Base-by-base conservation (phyloP, 305 asterid genomes). In the Petunia hybrid region DNA sequence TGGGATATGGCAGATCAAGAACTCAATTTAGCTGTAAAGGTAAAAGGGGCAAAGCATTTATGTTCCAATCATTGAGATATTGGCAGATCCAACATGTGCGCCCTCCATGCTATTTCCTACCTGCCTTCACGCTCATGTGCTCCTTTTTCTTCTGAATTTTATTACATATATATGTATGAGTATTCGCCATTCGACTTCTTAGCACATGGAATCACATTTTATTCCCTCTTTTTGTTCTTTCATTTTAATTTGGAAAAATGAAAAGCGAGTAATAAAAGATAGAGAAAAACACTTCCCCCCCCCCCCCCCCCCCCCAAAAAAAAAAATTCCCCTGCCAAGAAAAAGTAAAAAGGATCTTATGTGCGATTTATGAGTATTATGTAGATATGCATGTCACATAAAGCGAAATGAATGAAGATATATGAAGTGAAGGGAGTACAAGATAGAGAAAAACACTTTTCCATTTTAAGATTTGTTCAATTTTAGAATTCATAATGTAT, bases 11-110 rank as follows among this genome's bases (percentile, higher is more conserved):
- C 22, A 46, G 22, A 22, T 70, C 16, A 70, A 22, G 60, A 70
- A 45, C 41, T 51, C 77, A 31, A 70, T 70, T 70, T 7, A 70
- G 77, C 60, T 70, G 60, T 70, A 70, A 70, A 70, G 77, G 59
- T 69, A 22, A 69, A 8, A 9, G 41, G 77, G 59, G 77, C 36
- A 69, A 69, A 45, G 56, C 35, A 70, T 70, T 70, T 45, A 46
- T 41, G 60, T 70, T 0, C 5, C 77, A 70, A 70, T 70, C 31
- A 70, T 45, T 70, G 77, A 70, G 71, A 64, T 64, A 64, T 64
- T 65, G 71, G 31, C 45, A 39, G 60, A 70, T 70, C 60, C 14
- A 46, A 70, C 77, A 46, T 46, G 60, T 46, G 60, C 60, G 0
- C 59, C 59, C 9, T 69, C 40, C 59, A 69, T 70, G 60, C 59